These are phyloP conservation scores for Thalassiosira hispida DNA, from an alignment of 352 stramenopile genomes.

Conservation along the genomic window DNA sequence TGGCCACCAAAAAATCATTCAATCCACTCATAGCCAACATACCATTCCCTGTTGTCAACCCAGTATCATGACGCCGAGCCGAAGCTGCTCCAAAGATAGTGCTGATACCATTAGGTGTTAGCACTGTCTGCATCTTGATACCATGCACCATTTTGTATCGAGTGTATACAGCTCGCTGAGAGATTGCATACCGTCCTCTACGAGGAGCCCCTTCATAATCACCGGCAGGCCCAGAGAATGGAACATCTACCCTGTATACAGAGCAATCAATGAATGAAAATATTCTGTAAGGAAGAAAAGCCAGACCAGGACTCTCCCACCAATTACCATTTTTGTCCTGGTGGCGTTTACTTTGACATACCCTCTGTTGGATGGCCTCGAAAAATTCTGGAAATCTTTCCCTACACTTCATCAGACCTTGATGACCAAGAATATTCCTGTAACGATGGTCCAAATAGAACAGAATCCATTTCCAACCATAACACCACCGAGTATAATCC, in stretches of 20 bases:
- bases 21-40: too few species aligned
- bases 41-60: too few species aligned
- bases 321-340: slow-evolving; percentile 16
- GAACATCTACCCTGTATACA: slow-evolving; percentile 4
- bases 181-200: not conserved
- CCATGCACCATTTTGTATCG: slow-evolving; percentile 33
- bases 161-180: slow-evolving; percentile 22
- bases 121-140: slow-evolving; percentile 32
- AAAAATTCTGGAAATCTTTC: slow-evolving; percentile 37
- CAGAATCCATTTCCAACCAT: slow-evolving; percentile 37
- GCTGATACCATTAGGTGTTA: too few species aligned
- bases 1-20: too few species aligned
- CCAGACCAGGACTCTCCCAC: slow-evolving; percentile 3
- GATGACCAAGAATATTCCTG: slow-evolving; percentile 27
- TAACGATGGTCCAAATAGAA: slow-evolving; percentile 38
- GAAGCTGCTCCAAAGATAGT: too few species aligned
- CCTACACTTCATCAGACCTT: slow-evolving; percentile 30
- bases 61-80: too few species aligned
- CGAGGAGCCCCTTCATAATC: slow-evolving; percentile 37
- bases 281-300: slow-evolving; percentile 26
- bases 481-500: slow-evolving; percentile 21
- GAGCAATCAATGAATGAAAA: slow-evolving; percentile 33
- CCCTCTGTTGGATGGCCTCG: slow-evolving; percentile 26
- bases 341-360: slow-evolving; percentile 16
- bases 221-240: slow-evolving; percentile 22